phyloP scores from a whole-genome alignment of 148 eudicot genomes.

The Selenicereus undatus region DNA sequence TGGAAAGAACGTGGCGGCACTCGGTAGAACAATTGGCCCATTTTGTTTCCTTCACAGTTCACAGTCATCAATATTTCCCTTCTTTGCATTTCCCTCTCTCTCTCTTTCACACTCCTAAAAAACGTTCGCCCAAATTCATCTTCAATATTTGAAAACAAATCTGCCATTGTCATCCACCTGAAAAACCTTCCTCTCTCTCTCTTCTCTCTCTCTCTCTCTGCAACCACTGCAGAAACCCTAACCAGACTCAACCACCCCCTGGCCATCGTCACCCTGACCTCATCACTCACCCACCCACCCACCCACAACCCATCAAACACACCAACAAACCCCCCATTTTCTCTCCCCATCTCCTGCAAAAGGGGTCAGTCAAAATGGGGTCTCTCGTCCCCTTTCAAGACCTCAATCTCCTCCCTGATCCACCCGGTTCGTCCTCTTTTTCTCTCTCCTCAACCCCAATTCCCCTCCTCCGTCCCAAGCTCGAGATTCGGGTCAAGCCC shows the following conservation, averaged over 20 bases:
- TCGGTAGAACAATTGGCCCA: not conserved
- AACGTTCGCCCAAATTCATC: too few relatives aligned
- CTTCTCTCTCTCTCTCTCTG: not conserved
- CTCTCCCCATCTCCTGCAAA: not conserved
- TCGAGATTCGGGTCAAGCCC: conserved; percentile 41
- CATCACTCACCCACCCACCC: not conserved
- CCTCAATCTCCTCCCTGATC: conserved; percentile 39
- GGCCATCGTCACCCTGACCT: not conserved
- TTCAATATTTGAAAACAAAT: not conserved
- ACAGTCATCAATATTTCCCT: not conserved
- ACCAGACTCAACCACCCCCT: not conserved
- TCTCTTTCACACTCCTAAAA: not conserved
- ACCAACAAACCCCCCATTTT: not conserved
- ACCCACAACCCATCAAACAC: not conserved
- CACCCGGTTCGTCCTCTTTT: conserved; percentile 11
- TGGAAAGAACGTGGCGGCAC: not conserved
- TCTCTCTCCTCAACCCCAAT: conserved; percentile 8
- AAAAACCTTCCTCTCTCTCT: not conserved
- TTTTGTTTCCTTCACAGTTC: not conserved
- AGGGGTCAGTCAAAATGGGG: conserved; percentile 32
- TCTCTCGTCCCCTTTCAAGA: conserved; percentile 45
- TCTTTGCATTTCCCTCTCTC: not conserved
- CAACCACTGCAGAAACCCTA: not conserved
- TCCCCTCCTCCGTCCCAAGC: conserved; percentile 33
- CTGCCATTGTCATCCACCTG: conserved; percentile 10